These are phyloP conservation scores for Coemansia umbellata DNA, from an alignment of 192 early-diverging fungal species.

Conservation along the genomic window DNA sequence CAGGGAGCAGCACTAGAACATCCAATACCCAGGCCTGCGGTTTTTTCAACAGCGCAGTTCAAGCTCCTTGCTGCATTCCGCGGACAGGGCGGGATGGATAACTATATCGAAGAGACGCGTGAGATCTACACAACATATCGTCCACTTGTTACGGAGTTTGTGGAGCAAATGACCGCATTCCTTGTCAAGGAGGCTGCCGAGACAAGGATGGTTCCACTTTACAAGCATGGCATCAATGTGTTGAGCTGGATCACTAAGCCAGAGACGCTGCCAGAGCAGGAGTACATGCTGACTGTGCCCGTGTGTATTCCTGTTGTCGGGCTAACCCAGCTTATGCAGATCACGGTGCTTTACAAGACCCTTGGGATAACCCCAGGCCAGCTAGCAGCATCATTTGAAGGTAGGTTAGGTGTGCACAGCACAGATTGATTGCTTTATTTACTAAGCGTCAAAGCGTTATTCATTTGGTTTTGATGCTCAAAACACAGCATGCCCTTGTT, in stretches of 20 bases:
- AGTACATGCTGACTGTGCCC: constrained; percentile 72
- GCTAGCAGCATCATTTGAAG: constrained; percentile 53
- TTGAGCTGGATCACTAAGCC: constrained; percentile 75
- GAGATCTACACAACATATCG: constrained; percentile 72
- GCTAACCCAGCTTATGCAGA: constrained; percentile 84
- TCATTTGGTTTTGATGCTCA: not conserved
- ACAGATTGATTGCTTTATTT: not conserved
- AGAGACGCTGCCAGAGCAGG: constrained; percentile 63
- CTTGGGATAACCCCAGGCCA: constrained; percentile 59
- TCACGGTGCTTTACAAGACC: constrained; percentile 76
- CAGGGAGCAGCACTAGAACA: not conserved
- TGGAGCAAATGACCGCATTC: constrained; percentile 67
- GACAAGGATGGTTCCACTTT: constrained; percentile 54
- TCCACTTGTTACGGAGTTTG: constrained; percentile 65
- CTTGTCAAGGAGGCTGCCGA: constrained; percentile 55
- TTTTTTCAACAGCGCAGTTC: constrained; percentile 10
- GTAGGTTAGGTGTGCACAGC: constrained; percentile 4
- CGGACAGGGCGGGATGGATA: constrained; percentile 91
- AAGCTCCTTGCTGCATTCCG: constrained; percentile 78
- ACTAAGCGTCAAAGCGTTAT: not conserved
- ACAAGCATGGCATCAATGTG: constrained; percentile 71
- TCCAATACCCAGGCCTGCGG: constrained; percentile 2
- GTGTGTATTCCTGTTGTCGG: constrained; percentile 87
- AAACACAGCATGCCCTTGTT: no score
- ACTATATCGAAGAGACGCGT: constrained; percentile 88